These are phyloP conservation scores for Phytophthora ohioensis DNA, from an alignment of 352 stramenopile species.

Conservation along the genomic window DNA sequence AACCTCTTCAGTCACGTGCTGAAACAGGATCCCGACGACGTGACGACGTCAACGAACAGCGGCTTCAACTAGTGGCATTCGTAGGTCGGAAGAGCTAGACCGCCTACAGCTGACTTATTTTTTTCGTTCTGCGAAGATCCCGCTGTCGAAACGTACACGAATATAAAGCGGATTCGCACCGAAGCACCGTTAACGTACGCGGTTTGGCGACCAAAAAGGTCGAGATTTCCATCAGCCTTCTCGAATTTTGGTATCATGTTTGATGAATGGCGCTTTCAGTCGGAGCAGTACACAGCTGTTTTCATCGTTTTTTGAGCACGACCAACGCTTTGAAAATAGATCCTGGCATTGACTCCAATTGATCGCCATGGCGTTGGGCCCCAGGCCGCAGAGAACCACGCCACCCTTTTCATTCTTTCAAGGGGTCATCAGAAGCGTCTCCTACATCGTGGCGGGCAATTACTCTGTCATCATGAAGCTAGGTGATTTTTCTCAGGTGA, in stretches of 20 bases:
- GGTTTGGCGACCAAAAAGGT: too few relatives aligned
- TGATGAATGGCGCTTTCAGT: too few relatives aligned
- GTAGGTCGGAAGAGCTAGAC: slow-evolving; percentile 17
- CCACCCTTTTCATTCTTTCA: slow-evolving; percentile 3
- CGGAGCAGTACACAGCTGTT: not conserved
- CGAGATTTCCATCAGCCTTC: too few relatives aligned
- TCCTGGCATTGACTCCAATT: slow-evolving; percentile 4
- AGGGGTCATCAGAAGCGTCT: not conserved
- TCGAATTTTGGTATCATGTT: too few relatives aligned
- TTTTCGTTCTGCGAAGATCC: slow-evolving; percentile 12
- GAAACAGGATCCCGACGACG: slow-evolving; percentile 6
- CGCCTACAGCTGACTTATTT: slow-evolving; percentile 8
- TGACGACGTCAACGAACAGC: slow-evolving; percentile 8
- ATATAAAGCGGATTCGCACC: not conserved
- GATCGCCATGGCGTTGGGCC: not conserved
- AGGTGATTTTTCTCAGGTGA: not conserved
- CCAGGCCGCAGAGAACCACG: not conserved
- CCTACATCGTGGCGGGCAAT: not conserved
- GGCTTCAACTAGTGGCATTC: not conserved
- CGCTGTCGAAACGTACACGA: slow-evolving; percentile 15
- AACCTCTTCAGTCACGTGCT: slow-evolving; percentile 18
- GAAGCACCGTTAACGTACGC: too few relatives aligned
- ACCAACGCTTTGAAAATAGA: not conserved
- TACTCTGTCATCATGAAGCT: slow-evolving; percentile 7
- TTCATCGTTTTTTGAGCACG: slow-evolving; percentile 10